Evolutionary conservation across 2,329 filamentous ascomycete genomes (phyloP).

Genomic region (Fusarium papillatum): DNA sequence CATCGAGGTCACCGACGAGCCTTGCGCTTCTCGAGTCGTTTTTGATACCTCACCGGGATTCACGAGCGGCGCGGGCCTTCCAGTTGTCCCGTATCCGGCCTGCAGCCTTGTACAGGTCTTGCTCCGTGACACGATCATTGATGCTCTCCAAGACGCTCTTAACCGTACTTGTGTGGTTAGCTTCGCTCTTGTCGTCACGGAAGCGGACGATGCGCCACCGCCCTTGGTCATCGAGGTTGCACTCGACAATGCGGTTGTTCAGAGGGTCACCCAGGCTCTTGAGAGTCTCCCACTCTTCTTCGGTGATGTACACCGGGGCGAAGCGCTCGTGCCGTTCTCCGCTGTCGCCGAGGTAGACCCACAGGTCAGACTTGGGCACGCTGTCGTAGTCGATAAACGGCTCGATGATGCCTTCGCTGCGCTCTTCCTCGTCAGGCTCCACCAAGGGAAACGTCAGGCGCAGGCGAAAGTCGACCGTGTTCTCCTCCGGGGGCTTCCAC

Average conservation of each 20-base stretch:
- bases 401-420: slow-evolving; percentile 73
- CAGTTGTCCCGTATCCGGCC: slow-evolving; percentile 83
- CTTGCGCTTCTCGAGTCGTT: slow-evolving; percentile 6
- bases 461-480: slow-evolving; percentile 93
- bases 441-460: slow-evolving; percentile 80
- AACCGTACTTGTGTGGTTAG: slow-evolving; percentile 89
- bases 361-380: slow-evolving; percentile 80
- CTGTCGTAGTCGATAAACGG: slow-evolving; percentile 84
- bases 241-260: slow-evolving; percentile 92
- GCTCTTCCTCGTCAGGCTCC: slow-evolving; percentile 77
- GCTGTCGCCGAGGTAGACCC: slow-evolving; percentile 74
- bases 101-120: slow-evolving; percentile 81
- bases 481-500: slow-evolving; percentile 97
- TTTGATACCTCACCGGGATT: slow-evolving; percentile 69
- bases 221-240: slow-evolving; percentile 80
- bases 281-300: slow-evolving; percentile 86
- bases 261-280: slow-evolving; percentile 82
- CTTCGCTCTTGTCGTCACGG: slow-evolving; percentile 91
- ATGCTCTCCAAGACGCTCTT: slow-evolving; percentile 92
- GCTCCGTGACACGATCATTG: slow-evolving; percentile 84
- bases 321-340: slow-evolving; percentile 74
- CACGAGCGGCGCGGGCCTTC: slow-evolving; percentile 66
- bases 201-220: slow-evolving; percentile 92
- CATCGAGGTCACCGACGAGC: background rate
- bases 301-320: slow-evolving; percentile 76